phyloP scores from a whole-genome alignment of 192 early-diverging fungal species.

The Coemansia aciculifera region DNA sequence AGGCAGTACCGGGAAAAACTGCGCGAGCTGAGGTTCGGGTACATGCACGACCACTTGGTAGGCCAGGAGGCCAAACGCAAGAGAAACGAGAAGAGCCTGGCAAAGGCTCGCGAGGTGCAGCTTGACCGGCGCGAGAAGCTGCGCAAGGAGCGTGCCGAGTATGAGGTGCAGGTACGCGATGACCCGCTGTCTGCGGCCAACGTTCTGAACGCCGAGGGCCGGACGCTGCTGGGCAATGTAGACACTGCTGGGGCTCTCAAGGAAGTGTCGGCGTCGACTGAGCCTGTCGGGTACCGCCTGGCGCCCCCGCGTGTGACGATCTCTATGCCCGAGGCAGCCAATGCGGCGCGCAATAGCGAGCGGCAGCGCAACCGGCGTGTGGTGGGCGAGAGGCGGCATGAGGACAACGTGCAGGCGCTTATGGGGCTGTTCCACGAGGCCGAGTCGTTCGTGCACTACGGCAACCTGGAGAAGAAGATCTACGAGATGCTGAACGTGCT shows the following conservation, averaged over 20 bases:
- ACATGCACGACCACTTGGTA: constrained; percentile 26
- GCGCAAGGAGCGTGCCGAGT: constrained; percentile 24
- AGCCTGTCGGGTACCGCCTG: constrained; percentile 29
- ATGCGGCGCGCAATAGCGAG: constrained; percentile 32
- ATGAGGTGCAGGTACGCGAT: constrained; percentile 28
- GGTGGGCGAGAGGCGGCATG: constrained; percentile 24
- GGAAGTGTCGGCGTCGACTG: background rate
- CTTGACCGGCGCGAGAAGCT: constrained; percentile 24
- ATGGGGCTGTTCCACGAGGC: constrained; percentile 52
- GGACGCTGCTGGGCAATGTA: constrained; percentile 33
- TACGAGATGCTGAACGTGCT: constrained; percentile 12
- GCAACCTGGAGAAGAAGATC: constrained; percentile 36
- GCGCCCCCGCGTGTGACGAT: constrained; percentile 43
- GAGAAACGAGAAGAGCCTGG: constrained; percentile 1
- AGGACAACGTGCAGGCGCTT: constrained; percentile 38
- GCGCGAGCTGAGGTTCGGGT: constrained; percentile 32
- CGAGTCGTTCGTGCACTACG: constrained; percentile 40
- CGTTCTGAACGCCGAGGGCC: constrained; percentile 52
- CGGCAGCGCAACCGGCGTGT: constrained; percentile 27
- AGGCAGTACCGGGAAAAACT: constrained; percentile 32
- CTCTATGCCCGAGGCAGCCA: constrained; percentile 27
- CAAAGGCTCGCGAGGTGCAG: constrained; percentile 1
- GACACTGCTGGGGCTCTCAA: background rate
- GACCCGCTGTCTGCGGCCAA: constrained; percentile 55
- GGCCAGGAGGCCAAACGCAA: constrained; percentile 24